These are phyloP conservation scores for Quaeritorhiza haematococci DNA, from an alignment of 371 early-diverging fungal species.

Conservation along the genomic window DNA sequence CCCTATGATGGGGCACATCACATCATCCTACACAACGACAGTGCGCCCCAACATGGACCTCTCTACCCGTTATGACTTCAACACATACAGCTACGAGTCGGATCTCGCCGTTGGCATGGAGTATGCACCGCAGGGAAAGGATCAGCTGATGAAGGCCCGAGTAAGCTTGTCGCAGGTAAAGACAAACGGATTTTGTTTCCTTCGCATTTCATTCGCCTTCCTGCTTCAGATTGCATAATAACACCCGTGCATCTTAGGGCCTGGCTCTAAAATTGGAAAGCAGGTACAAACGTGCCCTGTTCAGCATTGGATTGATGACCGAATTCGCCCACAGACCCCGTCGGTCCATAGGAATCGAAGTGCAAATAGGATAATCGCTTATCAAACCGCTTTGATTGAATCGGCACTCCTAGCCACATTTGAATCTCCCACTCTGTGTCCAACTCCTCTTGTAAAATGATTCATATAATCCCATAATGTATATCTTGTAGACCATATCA, in stretches of 20 bases:
- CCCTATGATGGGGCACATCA: conserved; percentile 84
- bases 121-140: conserved; percentile 33
- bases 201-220: conserved; percentile 1
- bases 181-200: not conserved
- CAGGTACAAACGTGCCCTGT: conserved; percentile 17
- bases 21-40: conserved; percentile 71
- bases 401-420: no score
- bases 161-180: conserved; percentile 30
- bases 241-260: conserved; percentile 17
- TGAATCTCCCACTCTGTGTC: no score
- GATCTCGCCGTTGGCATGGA: conserved; percentile 80
- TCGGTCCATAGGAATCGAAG: conserved; percentile 29
- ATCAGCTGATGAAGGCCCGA: conserved; percentile 24
- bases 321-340: conserved; percentile 21
- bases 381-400: no score
- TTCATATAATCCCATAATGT: no score
- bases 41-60: conserved; percentile 63
- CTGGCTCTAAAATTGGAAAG: conserved; percentile 30
- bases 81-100: conserved; percentile 80
- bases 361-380: no score
- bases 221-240: not conserved
- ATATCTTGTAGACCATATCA: no score
- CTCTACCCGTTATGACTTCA: conserved; percentile 81
- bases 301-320: conserved; percentile 32
- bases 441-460: no score